Percentiles rank a stretch among this genome's conserved stretches.
Evolutionary conservation across 1,139 yeast species (phyloP).

Genomic region (Zygosaccharomyces pseudobailii): DNA sequence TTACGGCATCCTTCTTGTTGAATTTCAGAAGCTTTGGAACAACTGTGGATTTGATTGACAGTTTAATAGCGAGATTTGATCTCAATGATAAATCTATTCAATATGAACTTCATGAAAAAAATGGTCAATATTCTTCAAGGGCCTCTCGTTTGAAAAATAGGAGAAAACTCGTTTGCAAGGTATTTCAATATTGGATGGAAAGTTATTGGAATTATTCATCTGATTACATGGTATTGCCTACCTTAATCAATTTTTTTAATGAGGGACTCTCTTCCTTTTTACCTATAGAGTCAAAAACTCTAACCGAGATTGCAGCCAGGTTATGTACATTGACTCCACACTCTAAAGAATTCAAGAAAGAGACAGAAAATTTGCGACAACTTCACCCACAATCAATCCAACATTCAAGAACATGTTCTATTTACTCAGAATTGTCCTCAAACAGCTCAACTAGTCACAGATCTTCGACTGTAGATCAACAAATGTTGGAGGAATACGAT

Average conservation of each 20-base stretch:
- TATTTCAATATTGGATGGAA: conserved; percentile 80
- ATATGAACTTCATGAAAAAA: conserved; percentile 33
- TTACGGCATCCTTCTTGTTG: conserved; percentile 71
- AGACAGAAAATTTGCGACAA: conserved; percentile 29
- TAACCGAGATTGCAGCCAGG: conserved; percentile 59
- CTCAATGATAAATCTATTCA: conserved; percentile 38
- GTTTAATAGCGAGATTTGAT: conserved; percentile 63
- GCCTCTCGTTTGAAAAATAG: conserved; percentile 57
- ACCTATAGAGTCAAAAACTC: conserved; percentile 59
- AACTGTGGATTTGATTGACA: conserved; percentile 65
- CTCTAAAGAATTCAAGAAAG: conserved; percentile 13
- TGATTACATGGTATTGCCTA: conserved; percentile 60
- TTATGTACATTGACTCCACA: conserved; percentile 36
- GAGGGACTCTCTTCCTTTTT: conserved; percentile 56
- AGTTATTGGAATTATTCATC: conserved; percentile 71
- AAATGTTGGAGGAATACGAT: conserved; percentile 38
- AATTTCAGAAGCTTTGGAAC: conserved; percentile 74
- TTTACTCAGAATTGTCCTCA: conserved; percentile 31
- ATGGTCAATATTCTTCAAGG: conserved; percentile 41
- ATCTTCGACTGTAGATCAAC: conserved; percentile 36
- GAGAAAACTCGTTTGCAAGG: conserved; percentile 59
- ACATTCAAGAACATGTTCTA: conserved; percentile 24
- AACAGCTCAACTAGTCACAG: conserved; percentile 27
- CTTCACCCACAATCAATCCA: conserved; percentile 43
- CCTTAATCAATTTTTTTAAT: conserved; percentile 70